Percentiles rank a stretch among this genome's conserved stretches.
Conservation (phyloP, 345 rosid genomes). For the Corchorus capsularis region DNA sequence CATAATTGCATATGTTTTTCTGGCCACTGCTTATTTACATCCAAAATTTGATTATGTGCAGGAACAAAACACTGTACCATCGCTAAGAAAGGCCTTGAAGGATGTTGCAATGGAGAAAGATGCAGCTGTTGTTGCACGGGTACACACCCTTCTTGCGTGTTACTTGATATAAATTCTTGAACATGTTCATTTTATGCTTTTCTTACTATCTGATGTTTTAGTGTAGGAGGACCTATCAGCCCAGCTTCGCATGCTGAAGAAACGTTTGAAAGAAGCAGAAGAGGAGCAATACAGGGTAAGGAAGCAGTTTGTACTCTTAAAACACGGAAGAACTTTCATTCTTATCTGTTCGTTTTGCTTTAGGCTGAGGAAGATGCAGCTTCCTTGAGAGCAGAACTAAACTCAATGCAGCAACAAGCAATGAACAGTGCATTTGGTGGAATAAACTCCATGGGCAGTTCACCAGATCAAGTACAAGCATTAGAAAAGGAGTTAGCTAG, state of each 20-base stretch:
- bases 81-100: slow-evolving; percentile 89
- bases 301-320: slow-evolving; percentile 25
- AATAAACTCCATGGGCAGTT: slow-evolving; percentile 41
- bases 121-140: slow-evolving; percentile 97
- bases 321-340: not conserved
- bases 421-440: slow-evolving; percentile 54
- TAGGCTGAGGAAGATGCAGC: slow-evolving; percentile 99
- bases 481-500: slow-evolving; percentile 75
- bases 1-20: not conserved
- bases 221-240: slow-evolving; percentile 91
- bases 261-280: slow-evolving; percentile 84
- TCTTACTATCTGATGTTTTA: slow-evolving; percentile 29
- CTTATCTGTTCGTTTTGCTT: slow-evolving; percentile 19
- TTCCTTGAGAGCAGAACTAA: slow-evolving; percentile 90
- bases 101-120: slow-evolving; percentile 99
- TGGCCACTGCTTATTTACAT: not conserved
- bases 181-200: slow-evolving; percentile 22
- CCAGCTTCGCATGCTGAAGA: slow-evolving; percentile 87
- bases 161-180: slow-evolving; percentile 16
- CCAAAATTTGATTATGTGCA: slow-evolving; percentile 26
- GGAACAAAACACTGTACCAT: slow-evolving; percentile 88
- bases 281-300: slow-evolving; percentile 89
- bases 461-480: slow-evolving; percentile 57
- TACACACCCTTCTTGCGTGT: slow-evolving; percentile 27
- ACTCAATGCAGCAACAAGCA: slow-evolving; percentile 75